These are phyloP conservation scores for Nicotiana paniculata DNA, from an alignment of 257 asterid species.

Conservation along the genomic window DNA sequence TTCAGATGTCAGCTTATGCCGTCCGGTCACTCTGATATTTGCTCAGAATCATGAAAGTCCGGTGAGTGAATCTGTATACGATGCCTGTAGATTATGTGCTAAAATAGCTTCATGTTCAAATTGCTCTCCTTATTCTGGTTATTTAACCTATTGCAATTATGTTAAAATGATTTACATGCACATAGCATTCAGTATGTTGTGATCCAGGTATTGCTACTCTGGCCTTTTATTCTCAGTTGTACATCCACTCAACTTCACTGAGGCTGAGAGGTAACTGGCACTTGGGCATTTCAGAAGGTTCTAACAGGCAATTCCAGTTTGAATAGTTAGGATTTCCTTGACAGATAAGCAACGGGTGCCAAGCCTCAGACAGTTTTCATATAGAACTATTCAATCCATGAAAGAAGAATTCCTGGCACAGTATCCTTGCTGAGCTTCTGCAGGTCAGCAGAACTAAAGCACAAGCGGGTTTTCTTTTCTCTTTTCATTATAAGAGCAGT, in stretches of 20 bases:
- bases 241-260: not conserved
- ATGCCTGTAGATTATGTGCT: not conserved
- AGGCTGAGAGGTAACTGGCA: not conserved
- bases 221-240: not conserved
- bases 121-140: not conserved
- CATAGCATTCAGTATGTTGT: not conserved
- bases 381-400: not conserved
- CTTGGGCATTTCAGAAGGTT: not conserved
- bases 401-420: not conserved
- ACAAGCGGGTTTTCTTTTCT: not conserved
- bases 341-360: not conserved
- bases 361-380: no score
- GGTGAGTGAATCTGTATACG: not conserved
- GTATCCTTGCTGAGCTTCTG: not conserved
- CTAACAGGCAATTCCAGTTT: not conserved
- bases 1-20: not conserved
- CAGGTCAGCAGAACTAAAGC: not conserved
- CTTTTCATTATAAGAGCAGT: no score
- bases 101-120: not conserved
- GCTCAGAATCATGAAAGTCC: not conserved
- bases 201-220: not conserved
- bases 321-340: not conserved
- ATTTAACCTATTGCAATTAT: not conserved
- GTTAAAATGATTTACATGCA: no score
- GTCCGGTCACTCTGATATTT: not conserved